phyloP scores from a whole-genome alignment of 1,284 basidiomycete genomes.

The Peniophora sp. region DNA sequence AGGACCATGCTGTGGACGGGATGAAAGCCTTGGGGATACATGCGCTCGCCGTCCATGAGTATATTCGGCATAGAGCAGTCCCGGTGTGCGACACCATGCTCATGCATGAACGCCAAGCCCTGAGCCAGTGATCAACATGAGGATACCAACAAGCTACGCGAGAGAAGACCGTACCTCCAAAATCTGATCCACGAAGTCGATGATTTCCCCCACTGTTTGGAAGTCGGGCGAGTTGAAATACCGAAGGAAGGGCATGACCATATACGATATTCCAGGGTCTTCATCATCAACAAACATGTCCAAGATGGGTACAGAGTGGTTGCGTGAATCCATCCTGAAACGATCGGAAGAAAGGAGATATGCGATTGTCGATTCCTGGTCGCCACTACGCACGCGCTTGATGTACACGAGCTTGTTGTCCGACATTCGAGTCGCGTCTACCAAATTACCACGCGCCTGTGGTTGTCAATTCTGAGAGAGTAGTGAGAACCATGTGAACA shows the following conservation, averaged over 20 bases:
- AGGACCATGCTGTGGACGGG: not conserved
- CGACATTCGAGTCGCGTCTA: not conserved
- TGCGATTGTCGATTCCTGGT: not conserved
- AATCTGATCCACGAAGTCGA: slow-evolving; percentile 18
- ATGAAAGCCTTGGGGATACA: not conserved
- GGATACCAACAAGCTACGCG: not conserved
- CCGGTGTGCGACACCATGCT: not conserved
- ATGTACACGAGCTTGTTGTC: slow-evolving; percentile 1
- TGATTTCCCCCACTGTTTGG: slow-evolving; percentile 14
- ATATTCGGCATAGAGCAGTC: not conserved
- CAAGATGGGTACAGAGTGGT: slow-evolving; percentile 9
- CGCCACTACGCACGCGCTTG: slow-evolving; percentile 1
- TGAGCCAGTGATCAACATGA: not conserved
- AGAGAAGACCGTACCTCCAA: slow-evolving; percentile 16
- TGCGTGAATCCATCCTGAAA: not conserved
- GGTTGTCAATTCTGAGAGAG: not conserved
- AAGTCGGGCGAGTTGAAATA: slow-evolving; percentile 16
- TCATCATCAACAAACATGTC: slow-evolving; percentile 13
- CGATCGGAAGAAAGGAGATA: not conserved
- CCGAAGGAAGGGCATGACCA: slow-evolving; percentile 19
- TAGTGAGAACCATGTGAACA: not conserved
- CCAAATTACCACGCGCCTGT: not conserved
- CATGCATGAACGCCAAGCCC: not conserved
- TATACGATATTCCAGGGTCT: slow-evolving; percentile 5
- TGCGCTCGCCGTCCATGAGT: not conserved